These are phyloP conservation scores for Carex littledalei DNA, from an alignment of 176 grass and related monocot species.

Conservation along the genomic window DNA sequence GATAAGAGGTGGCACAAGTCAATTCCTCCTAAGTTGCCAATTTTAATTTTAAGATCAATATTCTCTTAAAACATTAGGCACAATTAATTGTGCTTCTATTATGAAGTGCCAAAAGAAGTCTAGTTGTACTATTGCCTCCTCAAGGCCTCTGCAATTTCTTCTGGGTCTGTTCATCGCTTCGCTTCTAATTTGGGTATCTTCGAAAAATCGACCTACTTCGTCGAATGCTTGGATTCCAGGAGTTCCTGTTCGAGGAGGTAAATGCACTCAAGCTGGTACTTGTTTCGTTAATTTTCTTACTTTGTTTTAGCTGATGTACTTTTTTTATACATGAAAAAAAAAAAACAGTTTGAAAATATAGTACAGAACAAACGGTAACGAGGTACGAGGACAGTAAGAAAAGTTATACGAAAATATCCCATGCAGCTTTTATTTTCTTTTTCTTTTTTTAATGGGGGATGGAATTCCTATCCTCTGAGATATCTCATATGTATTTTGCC, in stretches of 20 bases:
- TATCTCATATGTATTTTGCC: no score
- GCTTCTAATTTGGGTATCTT: neutral
- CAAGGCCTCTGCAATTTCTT: neutral
- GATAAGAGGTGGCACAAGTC: neutral
- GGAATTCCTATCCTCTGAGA: no score
- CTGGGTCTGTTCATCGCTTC: neutral
- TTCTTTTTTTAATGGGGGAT: no score
- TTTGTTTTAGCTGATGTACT: neutral
- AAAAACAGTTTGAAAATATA: no score
- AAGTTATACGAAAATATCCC: no score
- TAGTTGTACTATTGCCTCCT: neutral
- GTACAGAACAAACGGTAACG: no score
- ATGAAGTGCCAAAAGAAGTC: slow-evolving; percentile 2
- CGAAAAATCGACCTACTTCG: neutral
- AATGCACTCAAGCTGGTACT: neutral
- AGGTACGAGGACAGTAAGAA: no score
- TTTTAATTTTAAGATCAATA: neutral
- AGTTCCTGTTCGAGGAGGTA: neutral
- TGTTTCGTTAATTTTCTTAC: neutral
- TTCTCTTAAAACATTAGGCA: neutral
- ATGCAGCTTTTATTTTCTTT: no score
- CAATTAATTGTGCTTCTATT: neutral
- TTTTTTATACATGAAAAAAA: no score
- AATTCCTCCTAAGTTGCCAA: neutral
- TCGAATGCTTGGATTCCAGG: neutral